These are phyloP conservation scores for Apostasia ramifera DNA, from an alignment of 106 monocot genomes.

Conservation along the genomic window DNA sequence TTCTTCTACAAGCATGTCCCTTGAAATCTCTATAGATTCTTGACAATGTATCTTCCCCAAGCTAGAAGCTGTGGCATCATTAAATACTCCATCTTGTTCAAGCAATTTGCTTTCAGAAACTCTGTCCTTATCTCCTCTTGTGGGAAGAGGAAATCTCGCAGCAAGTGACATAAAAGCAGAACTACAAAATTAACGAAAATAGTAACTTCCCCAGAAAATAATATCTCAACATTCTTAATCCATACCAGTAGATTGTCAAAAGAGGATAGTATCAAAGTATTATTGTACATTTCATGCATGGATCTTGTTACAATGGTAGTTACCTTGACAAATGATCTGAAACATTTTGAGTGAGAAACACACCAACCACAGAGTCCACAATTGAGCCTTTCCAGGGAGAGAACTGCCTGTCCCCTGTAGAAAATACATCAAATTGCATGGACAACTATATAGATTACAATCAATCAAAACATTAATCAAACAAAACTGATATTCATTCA, in stretches of 20 bases:
- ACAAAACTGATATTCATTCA: neutral
- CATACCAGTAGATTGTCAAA: neutral
- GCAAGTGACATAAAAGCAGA: conserved; percentile 17
- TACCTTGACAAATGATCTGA: conserved; percentile 17
- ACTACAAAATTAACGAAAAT: conserved; percentile 3
- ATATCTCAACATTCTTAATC: neutral
- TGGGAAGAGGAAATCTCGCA: conserved; percentile 13
- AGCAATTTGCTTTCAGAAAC: neutral
- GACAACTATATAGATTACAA: neutral
- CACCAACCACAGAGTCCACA: conserved; percentile 15
- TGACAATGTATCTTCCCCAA: neutral
- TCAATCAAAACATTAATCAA: neutral
- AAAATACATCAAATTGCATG: neutral
- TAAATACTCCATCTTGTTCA: neutral
- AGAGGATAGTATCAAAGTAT: neutral
- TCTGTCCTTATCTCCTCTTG: neutral
- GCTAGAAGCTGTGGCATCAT: neutral
- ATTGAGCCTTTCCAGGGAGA: conserved; percentile 12
- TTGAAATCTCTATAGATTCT: conserved; percentile 6
- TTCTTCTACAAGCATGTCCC: neutral
- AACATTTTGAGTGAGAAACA: conserved; percentile 15
- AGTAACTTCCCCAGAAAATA: neutral
- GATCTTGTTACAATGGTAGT: neutral
- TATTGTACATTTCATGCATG: neutral
- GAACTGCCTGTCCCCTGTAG: conserved; percentile 6